Base-by-base conservation (phyloP, 2,329 filamentous ascomycete genomes). In the Cladosporium cucumerinum region DNA sequence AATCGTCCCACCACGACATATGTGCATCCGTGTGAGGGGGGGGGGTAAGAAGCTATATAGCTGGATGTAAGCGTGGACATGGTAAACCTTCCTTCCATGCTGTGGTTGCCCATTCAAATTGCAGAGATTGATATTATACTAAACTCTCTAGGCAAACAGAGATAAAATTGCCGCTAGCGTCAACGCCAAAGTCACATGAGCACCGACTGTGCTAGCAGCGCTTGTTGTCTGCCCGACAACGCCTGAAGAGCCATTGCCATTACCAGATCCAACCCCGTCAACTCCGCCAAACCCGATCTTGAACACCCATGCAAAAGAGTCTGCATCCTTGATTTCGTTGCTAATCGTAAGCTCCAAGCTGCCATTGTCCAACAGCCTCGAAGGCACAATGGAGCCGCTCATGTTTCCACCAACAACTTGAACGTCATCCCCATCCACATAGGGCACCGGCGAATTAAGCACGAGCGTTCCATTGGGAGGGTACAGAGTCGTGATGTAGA, bases 401-500 rank as follows among this genome's bases (percentile, higher is more conserved):
- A 69, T 67, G 16, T 71, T 71, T 2, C 73, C 78, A 8, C 79
- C 80, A 2, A 84, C 72, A 30, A 84, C 75, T 8, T 76, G 80
- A 0, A 86, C 77, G 21, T 72, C 57, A 67, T 86, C 84, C 0
- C 82, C 82, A 1, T 75, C 63, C 7, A 85, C 57, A 18, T 79
- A 79, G 0, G 84, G 84, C 2, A 86, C 70, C 0, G 80, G 79
- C 34, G 78, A 79, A 36, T 78, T 69, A 5, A 85, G 67, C 1
- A 76, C 69, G 2, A 85, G 67, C 3, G 73, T 77, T 1, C 72
- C 73, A n/a, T 75, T 73, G 2, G 82, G 82, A 51, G 76, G 76
- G 6, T 77, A 75, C 36, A 86, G 68, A 1, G 79, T 78, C 16
- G 81, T 67, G 43, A 85, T 76, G 67, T 85, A 86, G 66, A 86